Conservation (phyloP, 2,329 filamentous ascomycete genomes). For the Ceratocystis variospora region DNA sequence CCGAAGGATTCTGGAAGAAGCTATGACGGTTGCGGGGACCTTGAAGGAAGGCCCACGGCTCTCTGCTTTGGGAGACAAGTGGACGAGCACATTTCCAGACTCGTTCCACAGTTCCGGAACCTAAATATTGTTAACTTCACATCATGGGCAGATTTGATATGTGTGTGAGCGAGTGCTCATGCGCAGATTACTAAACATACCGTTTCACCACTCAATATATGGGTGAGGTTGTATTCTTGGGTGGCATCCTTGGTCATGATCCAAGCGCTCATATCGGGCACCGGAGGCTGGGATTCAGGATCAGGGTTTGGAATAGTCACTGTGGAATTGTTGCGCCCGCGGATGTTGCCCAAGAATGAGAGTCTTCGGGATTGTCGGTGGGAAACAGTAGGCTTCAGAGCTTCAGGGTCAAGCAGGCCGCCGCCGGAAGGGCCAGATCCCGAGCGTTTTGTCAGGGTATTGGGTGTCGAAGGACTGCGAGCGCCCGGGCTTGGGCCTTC, state of each 20-base stretch:
- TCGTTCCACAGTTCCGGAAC: constrained; percentile 55
- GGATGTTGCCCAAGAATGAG: constrained; percentile 15
- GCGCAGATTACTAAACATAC: constrained; percentile 26
- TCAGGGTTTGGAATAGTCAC: constrained; percentile 19
- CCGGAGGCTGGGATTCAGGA: neutral
- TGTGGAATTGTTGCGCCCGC: constrained; percentile 13
- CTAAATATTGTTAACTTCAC: constrained; percentile 26
- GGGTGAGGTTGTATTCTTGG: constrained; percentile 42
- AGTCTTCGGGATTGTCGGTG: constrained; percentile 14
- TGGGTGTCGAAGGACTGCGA: constrained; percentile 11
- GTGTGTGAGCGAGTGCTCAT: neutral
- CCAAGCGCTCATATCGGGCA: constrained; percentile 32
- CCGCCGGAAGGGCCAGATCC: neutral
- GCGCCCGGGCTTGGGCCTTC: neutral
- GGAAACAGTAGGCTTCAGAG: constrained; percentile 7
- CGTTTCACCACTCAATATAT: constrained; percentile 42
- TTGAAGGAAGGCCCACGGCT: constrained; percentile 46
- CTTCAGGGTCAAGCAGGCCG: constrained; percentile 14
- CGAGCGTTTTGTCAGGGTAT: constrained; percentile 12
- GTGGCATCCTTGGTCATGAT: constrained; percentile 37
- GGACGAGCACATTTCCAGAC: constrained; percentile 42
- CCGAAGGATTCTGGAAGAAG: constrained; percentile 40
- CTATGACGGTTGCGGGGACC: constrained; percentile 40
- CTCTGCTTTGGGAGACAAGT: constrained; percentile 39
- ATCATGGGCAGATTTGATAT: neutral